A percentile compares a stretch with the other conserved stretches of the same genome.
These are phyloP conservation scores for Saccharomycopsis microspora DNA, from an alignment of 805 yeast genomes.

Conservation along the genomic window DNA sequence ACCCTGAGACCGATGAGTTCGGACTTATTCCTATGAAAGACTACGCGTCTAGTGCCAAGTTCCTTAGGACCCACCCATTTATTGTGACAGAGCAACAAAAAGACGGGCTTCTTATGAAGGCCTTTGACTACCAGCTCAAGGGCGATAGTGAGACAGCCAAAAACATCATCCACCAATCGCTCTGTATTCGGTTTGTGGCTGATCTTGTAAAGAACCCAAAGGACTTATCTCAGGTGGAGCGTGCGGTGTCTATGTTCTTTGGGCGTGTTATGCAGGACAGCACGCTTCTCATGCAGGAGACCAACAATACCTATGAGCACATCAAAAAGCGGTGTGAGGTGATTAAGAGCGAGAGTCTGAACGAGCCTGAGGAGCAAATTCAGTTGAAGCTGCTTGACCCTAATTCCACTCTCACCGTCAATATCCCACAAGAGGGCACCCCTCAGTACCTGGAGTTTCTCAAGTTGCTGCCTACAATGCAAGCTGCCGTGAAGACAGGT, in stretches of 20 bases:
- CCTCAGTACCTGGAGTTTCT: slow-evolving; percentile 43
- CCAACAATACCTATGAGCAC: slow-evolving; percentile 62
- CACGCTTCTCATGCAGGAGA: slow-evolving; percentile 54
- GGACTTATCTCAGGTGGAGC: slow-evolving; percentile 19
- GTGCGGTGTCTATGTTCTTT: slow-evolving; percentile 48
- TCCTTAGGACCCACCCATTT: slow-evolving; percentile 41
- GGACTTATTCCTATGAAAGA: slow-evolving; percentile 43
- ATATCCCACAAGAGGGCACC: slow-evolving; percentile 45
- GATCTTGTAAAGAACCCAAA: slow-evolving; percentile 26
- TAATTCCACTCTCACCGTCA: slow-evolving; percentile 58
- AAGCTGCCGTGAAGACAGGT: slow-evolving; percentile 61
- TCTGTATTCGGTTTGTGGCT: slow-evolving; percentile 61
- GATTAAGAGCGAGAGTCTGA: slow-evolving; percentile 38
- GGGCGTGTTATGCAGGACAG: slow-evolving; percentile 53
- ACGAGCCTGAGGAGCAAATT: slow-evolving; percentile 39
- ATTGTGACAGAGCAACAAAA: slow-evolving; percentile 78
- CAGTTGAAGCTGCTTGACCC: slow-evolving; percentile 88
- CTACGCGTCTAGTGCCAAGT: slow-evolving; percentile 37
- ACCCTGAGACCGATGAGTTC: slow-evolving; percentile 56
- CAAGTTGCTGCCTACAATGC: slow-evolving; percentile 50
- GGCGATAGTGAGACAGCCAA: slow-evolving; percentile 44
- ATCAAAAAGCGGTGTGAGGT: slow-evolving; percentile 65
- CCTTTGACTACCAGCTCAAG: slow-evolving; percentile 71
- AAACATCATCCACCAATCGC: slow-evolving; percentile 69
- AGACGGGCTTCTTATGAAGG: slow-evolving; percentile 86